Percentiles rank a stretch among this genome's conserved stretches.
Evolutionary conservation across 208 protist species (phyloP).

Genomic region (Spongospora subterranea): DNA sequence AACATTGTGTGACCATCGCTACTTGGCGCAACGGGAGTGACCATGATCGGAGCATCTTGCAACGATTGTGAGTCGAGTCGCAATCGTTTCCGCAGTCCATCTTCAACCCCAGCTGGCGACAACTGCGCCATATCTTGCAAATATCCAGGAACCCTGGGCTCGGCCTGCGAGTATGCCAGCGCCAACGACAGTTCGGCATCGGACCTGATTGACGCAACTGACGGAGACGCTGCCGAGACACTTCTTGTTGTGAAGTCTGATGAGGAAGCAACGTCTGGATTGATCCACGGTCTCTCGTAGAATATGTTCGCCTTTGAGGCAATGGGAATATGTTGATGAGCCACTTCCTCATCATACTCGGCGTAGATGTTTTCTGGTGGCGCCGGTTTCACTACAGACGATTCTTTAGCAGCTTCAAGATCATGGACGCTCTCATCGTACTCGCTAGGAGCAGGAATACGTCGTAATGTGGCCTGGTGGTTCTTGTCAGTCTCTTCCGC

Average conservation of each 20-base stretch:
- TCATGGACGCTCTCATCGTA: neutral
- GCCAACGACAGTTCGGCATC: neutral
- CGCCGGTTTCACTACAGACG: neutral
- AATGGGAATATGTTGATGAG: slow-evolving; percentile 26
- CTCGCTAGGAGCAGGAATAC: neutral
- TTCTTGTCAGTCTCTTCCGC: neutral
- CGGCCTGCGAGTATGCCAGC: neutral
- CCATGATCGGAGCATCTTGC: neutral
- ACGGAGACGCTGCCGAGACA: neutral
- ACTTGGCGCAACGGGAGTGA: no score
- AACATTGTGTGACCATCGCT: no score
- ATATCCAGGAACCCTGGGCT: slow-evolving; percentile 27
- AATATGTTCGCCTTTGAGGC: neutral
- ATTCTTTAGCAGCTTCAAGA: neutral
- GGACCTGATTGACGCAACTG: neutral
- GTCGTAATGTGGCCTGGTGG: neutral
- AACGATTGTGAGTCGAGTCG: neutral
- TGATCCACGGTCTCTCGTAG: neutral
- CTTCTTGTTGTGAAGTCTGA: neutral
- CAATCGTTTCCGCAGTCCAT: neutral
- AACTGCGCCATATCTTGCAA: neutral
- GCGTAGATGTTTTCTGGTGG: neutral
- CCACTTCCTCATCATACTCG: slow-evolving; percentile 48
- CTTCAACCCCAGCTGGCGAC: neutral
- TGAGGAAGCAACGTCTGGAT: neutral